Base-by-base conservation (phyloP, 306 rosid genomes). In the Vicia sativa region DNA sequence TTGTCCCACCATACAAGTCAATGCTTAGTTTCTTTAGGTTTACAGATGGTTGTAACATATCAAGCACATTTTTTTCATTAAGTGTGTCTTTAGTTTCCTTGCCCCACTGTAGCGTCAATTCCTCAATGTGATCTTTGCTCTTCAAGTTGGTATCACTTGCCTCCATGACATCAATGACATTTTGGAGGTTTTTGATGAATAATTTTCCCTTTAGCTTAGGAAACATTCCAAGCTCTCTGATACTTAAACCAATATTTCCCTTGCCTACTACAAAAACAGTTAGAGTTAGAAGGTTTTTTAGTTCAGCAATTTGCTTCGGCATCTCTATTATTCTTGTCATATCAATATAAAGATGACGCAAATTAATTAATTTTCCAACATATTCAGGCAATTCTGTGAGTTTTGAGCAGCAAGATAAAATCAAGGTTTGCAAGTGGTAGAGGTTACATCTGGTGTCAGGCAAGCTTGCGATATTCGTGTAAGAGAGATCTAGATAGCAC, bases 401-500 rank as follows among this genome's bases (percentile, higher is more conserved):
- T 0, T 6, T 2, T 0, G 0, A 0, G 60, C 83, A 82, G 0
- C 0, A 0, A 0, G 11, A 34, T 34, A 34, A 34, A 34, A 7
- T 34, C 38, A 34, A 34, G 38, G 38, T 34, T 34, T 34, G 57
- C 57, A 65, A 44, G 3, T 14, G 2, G 43, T 65, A 45, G 34
- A 34, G 38, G 38, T 7, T 34, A 9, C 38, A 34, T 7, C 7
- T 5, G 15, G 43, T 28, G 11, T 44, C 57, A 4, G 70, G 70
- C 43, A 65, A 26, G 5, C 56, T 45, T 45, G 29, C 7, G 42
- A 65, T 26, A 2, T 6, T 0, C 5, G 29, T 44, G 3, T 0
- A 0, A 6, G 69, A 64, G 6, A 65, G 43, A 15, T 65, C 15
- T 5, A 65, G 26, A 45, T 65, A 65, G 0, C 56, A 63, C 63